Conservation (phyloP, 1,284 basidiomycete species). For the Leccinum olivaceoglutinosum region DNA sequence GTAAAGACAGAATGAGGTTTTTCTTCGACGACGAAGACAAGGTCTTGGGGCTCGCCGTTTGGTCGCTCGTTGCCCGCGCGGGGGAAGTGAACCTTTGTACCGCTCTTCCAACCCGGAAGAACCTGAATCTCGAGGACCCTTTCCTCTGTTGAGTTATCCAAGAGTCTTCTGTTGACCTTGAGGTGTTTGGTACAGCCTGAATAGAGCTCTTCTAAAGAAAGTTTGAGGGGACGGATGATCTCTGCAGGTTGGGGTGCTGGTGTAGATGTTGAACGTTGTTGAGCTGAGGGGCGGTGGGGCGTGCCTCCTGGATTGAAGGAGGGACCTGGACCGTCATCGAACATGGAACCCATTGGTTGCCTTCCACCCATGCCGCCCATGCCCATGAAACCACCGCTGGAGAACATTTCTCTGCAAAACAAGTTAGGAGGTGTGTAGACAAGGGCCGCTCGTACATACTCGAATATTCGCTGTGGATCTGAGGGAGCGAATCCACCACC, state of each 20-base stretch:
- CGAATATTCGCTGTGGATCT: constrained; percentile 91
- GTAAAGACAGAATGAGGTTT: constrained; percentile 76
- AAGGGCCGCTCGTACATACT: constrained; percentile 43
- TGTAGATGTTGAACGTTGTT: constrained; percentile 23
- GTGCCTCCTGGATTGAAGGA: constrained; percentile 50
- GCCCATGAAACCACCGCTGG: constrained; percentile 31
- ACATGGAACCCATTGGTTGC: constrained; percentile 34
- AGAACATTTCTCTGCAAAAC: constrained; percentile 63
- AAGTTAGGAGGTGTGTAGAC: constrained; percentile 14
- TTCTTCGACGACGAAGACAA: constrained; percentile 90
- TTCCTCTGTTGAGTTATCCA: constrained; percentile 77
- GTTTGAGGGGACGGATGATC: constrained; percentile 79
- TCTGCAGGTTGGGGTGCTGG: constrained; percentile 46
- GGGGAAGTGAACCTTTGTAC: constrained; percentile 89
- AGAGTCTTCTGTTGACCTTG: constrained; percentile 76
- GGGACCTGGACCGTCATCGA: constrained; percentile 43
- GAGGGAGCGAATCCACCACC: constrained; percentile 55
- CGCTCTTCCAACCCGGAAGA: constrained; percentile 82
- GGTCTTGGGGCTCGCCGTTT: constrained; percentile 73
- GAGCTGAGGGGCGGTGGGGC: constrained; percentile 23
- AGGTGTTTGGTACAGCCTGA: constrained; percentile 85
- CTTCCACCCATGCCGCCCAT: constrained; percentile 24
- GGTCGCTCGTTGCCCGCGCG: constrained; percentile 81
- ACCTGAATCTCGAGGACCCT: constrained; percentile 90
- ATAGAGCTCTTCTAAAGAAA: constrained; percentile 91